Conservation (phyloP, 176 grass and related monocot species). For the Aegilops tauschii region DNA sequence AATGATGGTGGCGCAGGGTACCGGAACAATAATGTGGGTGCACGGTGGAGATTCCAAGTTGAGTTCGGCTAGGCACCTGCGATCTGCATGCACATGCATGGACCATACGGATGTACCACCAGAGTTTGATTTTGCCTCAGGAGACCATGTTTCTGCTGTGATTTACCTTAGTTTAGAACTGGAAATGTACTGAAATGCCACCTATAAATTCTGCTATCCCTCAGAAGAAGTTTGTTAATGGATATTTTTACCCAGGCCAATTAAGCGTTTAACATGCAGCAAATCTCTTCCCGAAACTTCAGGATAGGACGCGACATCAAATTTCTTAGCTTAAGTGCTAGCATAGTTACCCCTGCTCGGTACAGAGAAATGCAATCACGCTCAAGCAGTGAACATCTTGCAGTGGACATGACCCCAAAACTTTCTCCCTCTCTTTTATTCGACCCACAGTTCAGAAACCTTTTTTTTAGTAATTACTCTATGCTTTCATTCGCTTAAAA, state of each 20-base stretch:
- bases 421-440: constrained; percentile 30
- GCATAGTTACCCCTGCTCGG: not conserved
- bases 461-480: constrained; percentile 18
- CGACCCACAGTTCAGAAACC: not conserved
- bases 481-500: constrained; percentile 15
- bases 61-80: not conserved
- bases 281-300: not conserved
- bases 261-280: not conserved
- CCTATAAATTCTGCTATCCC: not conserved
- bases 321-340: not conserved
- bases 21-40: not conserved
- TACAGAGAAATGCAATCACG: constrained; percentile 17
- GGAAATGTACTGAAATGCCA: not conserved
- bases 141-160: not conserved
- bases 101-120: not conserved
- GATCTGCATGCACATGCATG: not conserved
- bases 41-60: not conserved
- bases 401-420: constrained; percentile 29
- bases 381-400: not conserved
- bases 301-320: not conserved
- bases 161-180: not conserved
- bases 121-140: not conserved
- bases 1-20: not conserved
- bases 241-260: not conserved
- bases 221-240: not conserved